Base-by-base conservation (phyloP, 2,329 filamentous ascomycete species). In the Septoria linicola region DNA sequence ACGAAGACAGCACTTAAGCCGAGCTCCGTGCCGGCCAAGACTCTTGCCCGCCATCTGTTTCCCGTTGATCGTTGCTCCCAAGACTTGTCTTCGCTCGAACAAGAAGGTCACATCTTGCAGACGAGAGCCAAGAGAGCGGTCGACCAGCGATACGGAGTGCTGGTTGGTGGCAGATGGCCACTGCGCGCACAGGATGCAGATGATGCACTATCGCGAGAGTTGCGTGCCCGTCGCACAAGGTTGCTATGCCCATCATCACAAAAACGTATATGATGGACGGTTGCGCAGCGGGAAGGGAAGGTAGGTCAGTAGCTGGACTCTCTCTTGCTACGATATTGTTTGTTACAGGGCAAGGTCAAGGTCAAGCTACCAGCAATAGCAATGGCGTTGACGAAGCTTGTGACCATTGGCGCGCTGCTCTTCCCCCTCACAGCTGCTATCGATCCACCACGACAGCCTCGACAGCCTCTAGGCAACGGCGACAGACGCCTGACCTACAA, bases 391-490 rank as follows among this genome's bases (percentile, higher is more conserved):
- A 54, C 27, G 7, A 41, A 16, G 16, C 13, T 54, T 13, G 14
- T 56, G 10, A 46, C 39, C 30, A 36, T 50, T 8, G 36, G 40
- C 32, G 32, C 46, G 23, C 31, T 57, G 34, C 30, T 59, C 20
- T 34, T 43, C 21, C 31, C 48, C n/a, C 35, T 55, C 16, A 41
- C 46, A 41, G 41, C 43, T 36, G 57, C 57, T 20, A 57, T 57
- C 42, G 46, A 53, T 44, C 54, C 57, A 6, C 43, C 54, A 2
- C 47, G 57, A 35, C 31, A 55, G 35, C 54, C 57, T 8, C 47
- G 48, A 40, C 57, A 54, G 45, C 57, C 57, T 8, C 31, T 49
- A 7, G 57, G 54, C 13, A 53, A 53, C 25, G 57, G 57, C 34
- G 42, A 53, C 19, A 41, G 49, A n/a, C 31, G 45, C 3, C 47